phyloP scores from a whole-genome alignment of 78 protist species.

The Dictyostelium firmibasis region DNA sequence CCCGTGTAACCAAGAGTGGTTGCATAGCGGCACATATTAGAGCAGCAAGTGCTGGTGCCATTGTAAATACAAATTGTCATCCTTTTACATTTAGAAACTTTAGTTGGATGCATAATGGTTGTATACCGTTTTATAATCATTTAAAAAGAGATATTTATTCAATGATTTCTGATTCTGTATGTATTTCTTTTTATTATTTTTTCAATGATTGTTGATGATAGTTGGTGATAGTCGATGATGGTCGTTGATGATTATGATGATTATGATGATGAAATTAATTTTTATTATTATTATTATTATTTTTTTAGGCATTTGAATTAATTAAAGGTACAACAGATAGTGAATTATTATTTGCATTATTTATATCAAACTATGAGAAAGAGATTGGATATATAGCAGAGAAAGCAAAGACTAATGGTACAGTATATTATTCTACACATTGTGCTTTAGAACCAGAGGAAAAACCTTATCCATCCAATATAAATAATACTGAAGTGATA shows the following conservation, averaged over 20 bases:
- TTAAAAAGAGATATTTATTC: constrained; percentile 11
- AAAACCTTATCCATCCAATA: constrained; percentile 16
- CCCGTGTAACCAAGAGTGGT: constrained; percentile 30
- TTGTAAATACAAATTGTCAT: constrained; percentile 62
- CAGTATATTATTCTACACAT: constrained; percentile 21
- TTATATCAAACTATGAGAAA: constrained; percentile 66
- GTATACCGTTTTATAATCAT: constrained; percentile 2
- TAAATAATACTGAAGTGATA: constrained; percentile 22
- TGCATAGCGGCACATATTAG: constrained; percentile 62
- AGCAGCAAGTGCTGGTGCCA: constrained; percentile 67
- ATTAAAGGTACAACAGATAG: constrained; percentile 72
- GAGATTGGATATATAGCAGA: constrained; percentile 31
- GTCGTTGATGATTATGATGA: too few species aligned
- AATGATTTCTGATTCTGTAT: constrained; percentile 24
- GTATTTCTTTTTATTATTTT: background rate
- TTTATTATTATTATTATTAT: background rate
- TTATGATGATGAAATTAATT: background rate
- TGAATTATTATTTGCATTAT: constrained; percentile 52
- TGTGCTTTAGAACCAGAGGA: constrained; percentile 25
- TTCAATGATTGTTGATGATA: background rate
- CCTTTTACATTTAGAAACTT: constrained; percentile 67
- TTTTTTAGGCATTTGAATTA: constrained; percentile 36
- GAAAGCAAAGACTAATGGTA: constrained; percentile 1
- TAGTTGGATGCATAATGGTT: constrained; percentile 68
- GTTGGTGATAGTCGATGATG: too few species aligned